Evolutionary conservation across 768 basidiomycete genomes (phyloP), one percentile per base, ranked within the genome.

Genomic region (Suillus variegatus): DNA sequence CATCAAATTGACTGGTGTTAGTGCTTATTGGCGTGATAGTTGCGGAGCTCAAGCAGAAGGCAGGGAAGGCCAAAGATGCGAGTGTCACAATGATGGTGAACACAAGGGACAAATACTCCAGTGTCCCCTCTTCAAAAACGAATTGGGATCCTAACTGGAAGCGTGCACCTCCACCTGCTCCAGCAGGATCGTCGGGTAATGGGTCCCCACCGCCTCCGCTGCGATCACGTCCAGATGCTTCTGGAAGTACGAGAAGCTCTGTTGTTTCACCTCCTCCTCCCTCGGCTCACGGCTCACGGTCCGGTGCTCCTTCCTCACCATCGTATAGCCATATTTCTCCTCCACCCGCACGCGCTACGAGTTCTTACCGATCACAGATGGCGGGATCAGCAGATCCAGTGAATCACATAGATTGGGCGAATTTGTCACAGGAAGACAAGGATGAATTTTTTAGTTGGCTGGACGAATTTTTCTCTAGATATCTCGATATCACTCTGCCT

Each of bases 381-480:
- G 9, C 65, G n/a, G 41, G 63, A 13, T 61, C n/a, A 9, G 67
- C 66, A 14, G 44, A 13, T 40, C 62, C 40, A 5, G 13, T 38
- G 47, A 47, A 69, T 18, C 70, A 65, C 47, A 85, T 93, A 38
- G 87, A 92, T 72, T 94, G 92, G 92, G 74, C 81, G 6, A 87
- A 90, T 73, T 80, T 94, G 56, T 84, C 86, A 2, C 71, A 73
- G 25, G 82, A 88, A 72, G 91, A 94, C 71, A 93, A 92, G 72
- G 78, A 85, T 38, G 85, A 80, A 32, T 90, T 94, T 72, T 94
- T 93, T 75, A 76, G 77, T 65, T 93, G 92, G 91, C 79, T 94
- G 25, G 92, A 94, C 72, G 92, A 93, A 70, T 93, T 88, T 77
- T 94, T 94, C 70, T 82, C 85, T 18, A 80, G 82, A 41, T 79